Percentiles rank a stretch among this genome's conserved stretches.
Evolutionary conservation across 2,329 filamentous ascomycete species (phyloP).

Genomic region (Calycina herbarum): DNA sequence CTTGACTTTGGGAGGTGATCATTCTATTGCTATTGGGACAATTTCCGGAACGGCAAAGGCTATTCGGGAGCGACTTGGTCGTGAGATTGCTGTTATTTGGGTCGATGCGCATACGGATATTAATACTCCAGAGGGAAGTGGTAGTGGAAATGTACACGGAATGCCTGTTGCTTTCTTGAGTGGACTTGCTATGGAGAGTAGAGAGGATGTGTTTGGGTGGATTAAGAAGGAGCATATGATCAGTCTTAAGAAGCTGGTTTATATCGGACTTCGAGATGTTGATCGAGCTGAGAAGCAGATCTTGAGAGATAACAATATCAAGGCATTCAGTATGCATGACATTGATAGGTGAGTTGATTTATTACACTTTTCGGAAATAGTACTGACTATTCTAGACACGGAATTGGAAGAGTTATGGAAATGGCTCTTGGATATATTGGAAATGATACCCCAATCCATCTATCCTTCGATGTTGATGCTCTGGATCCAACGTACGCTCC

Average conservation of each 20-base stretch:
- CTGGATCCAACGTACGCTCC: constrained; percentile 96
- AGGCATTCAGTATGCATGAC: constrained; percentile 98
- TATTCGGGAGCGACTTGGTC: constrained; percentile 74
- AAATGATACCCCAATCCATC: constrained; percentile 89
- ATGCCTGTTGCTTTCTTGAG: constrained; percentile 96
- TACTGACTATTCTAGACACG: constrained; percentile 58
- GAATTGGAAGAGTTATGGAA: constrained; percentile 93
- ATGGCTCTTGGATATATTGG: constrained; percentile 98
- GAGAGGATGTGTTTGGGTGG: constrained; percentile 87
- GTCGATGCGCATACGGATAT: constrained; percentile 98
- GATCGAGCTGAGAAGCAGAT: constrained; percentile 94
- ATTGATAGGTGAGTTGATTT: constrained; percentile 70
- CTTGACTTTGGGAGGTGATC: constrained; percentile 91
- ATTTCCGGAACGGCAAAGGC: constrained; percentile 86
- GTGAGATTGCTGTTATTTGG: constrained; percentile 95
- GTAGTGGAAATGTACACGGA: constrained; percentile 92
- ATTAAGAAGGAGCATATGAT: constrained; percentile 68
- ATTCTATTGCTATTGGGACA: constrained; percentile 94
- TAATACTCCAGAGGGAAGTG: constrained; percentile 89
- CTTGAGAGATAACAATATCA: constrained; percentile 83
- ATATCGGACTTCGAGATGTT: constrained; percentile 92
- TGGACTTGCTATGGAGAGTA: constrained; percentile 75
- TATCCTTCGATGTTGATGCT: constrained; percentile 96
- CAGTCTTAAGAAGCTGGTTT: constrained; percentile 84
- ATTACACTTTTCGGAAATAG: not conserved